Evolutionary conservation across 1,139 yeast species (phyloP).

Genomic region (Yamadazyma pseudoaaseri): DNA sequence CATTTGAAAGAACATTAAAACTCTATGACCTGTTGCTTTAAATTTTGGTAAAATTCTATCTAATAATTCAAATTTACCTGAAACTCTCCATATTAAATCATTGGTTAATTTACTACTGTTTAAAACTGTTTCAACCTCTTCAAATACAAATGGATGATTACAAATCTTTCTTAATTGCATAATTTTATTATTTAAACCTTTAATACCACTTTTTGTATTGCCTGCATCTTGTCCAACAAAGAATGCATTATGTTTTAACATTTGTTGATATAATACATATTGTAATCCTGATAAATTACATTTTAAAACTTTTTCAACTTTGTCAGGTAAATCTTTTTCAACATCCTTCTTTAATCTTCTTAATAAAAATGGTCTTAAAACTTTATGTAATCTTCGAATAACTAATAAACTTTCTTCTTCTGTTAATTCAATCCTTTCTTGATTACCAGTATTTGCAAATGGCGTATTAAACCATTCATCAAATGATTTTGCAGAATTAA

Average conservation of each 20-base stretch:
- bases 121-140: constrained; percentile 84
- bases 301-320: constrained; percentile 91
- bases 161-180: constrained; percentile 97
- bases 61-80: constrained; percentile 77
- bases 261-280: constrained; percentile 71
- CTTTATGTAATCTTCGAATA: constrained; percentile 94
- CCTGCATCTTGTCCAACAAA: constrained; percentile 52
- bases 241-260: constrained; percentile 68
- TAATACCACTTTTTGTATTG: constrained; percentile 55
- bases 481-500: constrained; percentile 81
- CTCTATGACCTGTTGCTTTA: constrained; percentile 74
- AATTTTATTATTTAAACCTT: constrained; percentile 85
- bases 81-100: constrained; percentile 70
- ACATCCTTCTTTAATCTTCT: constrained; percentile 97
- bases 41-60: constrained; percentile 76
- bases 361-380: constrained; percentile 87
- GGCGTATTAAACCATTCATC: constrained; percentile 90
- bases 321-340: constrained; percentile 93
- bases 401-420: constrained; percentile 95
- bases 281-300: constrained; percentile 93
- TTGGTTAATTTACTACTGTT: constrained; percentile 74
- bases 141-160: constrained; percentile 96
- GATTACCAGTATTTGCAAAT: constrained; percentile 78
- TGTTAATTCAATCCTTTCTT: constrained; percentile 72
- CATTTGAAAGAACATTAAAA: constrained; percentile 82